Percentiles rank a stretch among this genome's conserved stretches.
phyloP scores from a whole-genome alignment of 2,329 filamentous ascomycete species.

The Aspergillus texensis region DNA sequence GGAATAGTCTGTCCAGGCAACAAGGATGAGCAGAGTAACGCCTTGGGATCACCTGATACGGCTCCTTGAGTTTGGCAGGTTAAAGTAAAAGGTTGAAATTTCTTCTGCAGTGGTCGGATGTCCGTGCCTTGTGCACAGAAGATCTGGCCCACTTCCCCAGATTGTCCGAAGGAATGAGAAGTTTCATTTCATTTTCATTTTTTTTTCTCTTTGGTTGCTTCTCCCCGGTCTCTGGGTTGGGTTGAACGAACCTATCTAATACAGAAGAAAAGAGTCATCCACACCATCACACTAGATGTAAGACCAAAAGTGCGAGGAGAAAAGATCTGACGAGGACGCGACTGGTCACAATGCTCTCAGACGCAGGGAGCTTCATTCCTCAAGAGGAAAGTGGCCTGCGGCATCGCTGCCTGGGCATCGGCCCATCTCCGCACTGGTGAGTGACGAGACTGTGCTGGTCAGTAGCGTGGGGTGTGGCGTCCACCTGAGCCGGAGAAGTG shows the following conservation, averaged over 20 bases:
- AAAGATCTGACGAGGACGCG: neutral
- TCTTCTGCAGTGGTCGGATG: conserved; percentile 13
- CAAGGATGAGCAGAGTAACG: neutral
- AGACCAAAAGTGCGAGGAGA: neutral
- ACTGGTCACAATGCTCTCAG: conserved; percentile 14
- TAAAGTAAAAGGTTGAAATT: neutral
- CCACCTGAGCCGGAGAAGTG: conserved; percentile 27
- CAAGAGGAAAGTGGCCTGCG: conserved; percentile 18
- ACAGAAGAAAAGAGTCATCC: neutral
- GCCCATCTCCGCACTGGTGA: conserved; percentile 14
- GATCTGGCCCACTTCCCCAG: conserved; percentile 30
- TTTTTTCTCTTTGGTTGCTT: neutral
- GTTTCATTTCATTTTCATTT: conserved; percentile 2
- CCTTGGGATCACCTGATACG: conserved; percentile 12
- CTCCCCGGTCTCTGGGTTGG: neutral
- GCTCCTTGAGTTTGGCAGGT: neutral
- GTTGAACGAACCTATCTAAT: conserved; percentile 1
- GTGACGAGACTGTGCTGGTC: conserved; percentile 10
- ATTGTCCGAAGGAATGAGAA: conserved; percentile 16
- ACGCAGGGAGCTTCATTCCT: conserved; percentile 18
- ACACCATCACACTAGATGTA: neutral
- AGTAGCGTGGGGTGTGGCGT: conserved; percentile 27
- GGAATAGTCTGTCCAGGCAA: neutral
- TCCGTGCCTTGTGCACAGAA: conserved; percentile 22
- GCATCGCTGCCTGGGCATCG: conserved; percentile 20